A percentile compares a stretch with the other conserved stretches of the same genome.
phyloP scores from a whole-genome alignment of 2,329 filamentous ascomycete species.

The Fusarium sp. region DNA sequence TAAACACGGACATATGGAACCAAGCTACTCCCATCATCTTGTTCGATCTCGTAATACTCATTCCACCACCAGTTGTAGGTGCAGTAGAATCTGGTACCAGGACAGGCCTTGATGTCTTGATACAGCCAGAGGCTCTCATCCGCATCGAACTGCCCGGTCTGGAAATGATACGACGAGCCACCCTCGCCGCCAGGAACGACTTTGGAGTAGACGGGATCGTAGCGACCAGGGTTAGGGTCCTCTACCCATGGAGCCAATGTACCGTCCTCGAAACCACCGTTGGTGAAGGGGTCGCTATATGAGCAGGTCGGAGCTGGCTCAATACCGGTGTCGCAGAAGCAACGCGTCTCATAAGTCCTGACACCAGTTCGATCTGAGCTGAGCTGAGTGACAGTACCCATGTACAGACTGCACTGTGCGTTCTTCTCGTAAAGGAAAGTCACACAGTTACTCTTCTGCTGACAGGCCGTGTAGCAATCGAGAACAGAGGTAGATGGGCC shows the following conservation, averaged over 20 bases:
- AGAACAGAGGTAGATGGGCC: not conserved
- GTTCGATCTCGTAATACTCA: not conserved
- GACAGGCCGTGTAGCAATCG: not conserved
- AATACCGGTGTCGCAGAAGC: conserved; percentile 5
- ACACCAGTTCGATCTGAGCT: fast-evolving
- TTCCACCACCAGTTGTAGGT: not conserved
- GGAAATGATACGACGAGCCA: not conserved
- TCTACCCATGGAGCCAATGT: not conserved
- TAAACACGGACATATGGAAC: conserved; percentile 10
- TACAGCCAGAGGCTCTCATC: not conserved
- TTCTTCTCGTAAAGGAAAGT: not conserved
- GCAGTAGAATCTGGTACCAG: not conserved
- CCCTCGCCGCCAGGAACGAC: not conserved
- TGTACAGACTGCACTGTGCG: fast-evolving
- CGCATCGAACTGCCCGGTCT: not conserved
- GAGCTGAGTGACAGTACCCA: not conserved
- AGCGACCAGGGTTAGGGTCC: not conserved
- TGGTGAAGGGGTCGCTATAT: not conserved
- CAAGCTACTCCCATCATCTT: fast-evolving
- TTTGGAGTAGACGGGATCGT: not conserved
- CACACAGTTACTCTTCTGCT: not conserved
- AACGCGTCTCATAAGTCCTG: not conserved
- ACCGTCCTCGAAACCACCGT: not conserved
- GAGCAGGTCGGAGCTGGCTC: not conserved
- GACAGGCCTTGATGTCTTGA: not conserved